Conservation (phyloP, 192 early-diverging fungal genomes). For the Backusella psychrophila region DNA sequence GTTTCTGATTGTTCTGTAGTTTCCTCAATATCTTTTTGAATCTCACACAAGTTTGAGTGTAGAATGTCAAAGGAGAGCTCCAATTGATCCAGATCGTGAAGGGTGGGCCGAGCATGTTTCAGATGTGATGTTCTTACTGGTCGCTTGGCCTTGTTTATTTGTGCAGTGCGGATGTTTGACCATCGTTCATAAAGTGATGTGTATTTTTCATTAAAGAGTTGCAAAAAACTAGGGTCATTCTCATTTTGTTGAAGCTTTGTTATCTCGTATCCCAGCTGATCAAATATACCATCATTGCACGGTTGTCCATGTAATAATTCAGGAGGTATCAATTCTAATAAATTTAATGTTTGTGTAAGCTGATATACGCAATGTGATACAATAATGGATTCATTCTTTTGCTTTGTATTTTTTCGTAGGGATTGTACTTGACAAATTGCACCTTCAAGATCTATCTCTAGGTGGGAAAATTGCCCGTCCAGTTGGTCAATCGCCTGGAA, state of each 20-base stretch:
- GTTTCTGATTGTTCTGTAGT: slow-evolving; percentile 35
- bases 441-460: slow-evolving; percentile 19
- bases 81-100: slow-evolving; percentile 40
- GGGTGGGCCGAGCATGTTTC: not conserved
- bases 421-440: slow-evolving; percentile 6
- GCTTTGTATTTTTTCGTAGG: not conserved
- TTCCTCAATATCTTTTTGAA: slow-evolving; percentile 46
- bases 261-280: not conserved
- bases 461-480: slow-evolving; percentile 16
- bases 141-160: not conserved
- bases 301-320: not conserved
- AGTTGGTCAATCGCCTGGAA: slow-evolving; percentile 27
- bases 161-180: not conserved
- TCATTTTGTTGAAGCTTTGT: not conserved
- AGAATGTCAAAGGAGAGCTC: slow-evolving; percentile 51
- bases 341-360: not conserved
- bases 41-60: slow-evolving; percentile 48
- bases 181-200: not conserved
- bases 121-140: not conserved
- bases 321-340: not conserved
- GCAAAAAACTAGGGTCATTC: not conserved
- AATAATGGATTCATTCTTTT: not conserved
- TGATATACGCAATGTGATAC: slow-evolving; percentile 7
- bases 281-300: not conserved
- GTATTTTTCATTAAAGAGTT: not conserved